Evolutionary conservation across 2,329 filamentous ascomycete species (phyloP), one percentile per base, ranked within the genome.

Genomic region (Claviceps quebecensis): DNA sequence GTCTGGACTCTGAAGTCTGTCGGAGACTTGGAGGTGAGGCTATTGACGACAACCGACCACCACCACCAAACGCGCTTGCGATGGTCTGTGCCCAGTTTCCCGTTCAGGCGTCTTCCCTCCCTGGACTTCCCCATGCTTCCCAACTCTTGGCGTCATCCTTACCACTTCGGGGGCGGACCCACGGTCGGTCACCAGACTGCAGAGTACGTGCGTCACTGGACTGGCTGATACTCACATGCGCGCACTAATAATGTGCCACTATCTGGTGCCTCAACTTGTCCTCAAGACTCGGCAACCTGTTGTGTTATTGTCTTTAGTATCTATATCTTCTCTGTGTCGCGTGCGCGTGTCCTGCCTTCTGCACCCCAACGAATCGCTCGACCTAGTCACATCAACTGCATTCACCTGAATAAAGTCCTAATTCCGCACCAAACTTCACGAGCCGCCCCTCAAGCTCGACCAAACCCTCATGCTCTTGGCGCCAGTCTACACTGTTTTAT

Each of bases 161-260:
- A 40, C 48, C 29, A 16, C 34, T 49, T 49, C 41, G 26, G 47
- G 39, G 36, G 19, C 8, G 17, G 39, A 16, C 19, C 37, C 8
- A 48, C 22, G 13, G 14, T 26, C 41, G 23, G 48, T 50, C 49
- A 50, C 34, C 49, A 50, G 49, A 50, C 43, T 22, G 41, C 36
- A 17, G 8, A 36, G 19, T n/a, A n/a, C n/a, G 34, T 11, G 45
- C 39, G 17, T 49, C 48, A 44, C 48, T 49, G 23, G 40, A 37
- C 37, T 26, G 34, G 3, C 13, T 9, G 23, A n/a, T 45, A 14
- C 39, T 50, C 48, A 50, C 48, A 45, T 49, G 40, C 40, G 11
- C 22, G 23, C 26, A 29, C 26, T 29, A 29, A 29, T 8, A 29
- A 29, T 8, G 26, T 29, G 26, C 26, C 26, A 29, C 8, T 29